A percentile compares a stretch with the other conserved stretches of the same genome.
phyloP scores from a whole-genome alignment of 768 basidiomycete species.

The Jaapia argillacea region DNA sequence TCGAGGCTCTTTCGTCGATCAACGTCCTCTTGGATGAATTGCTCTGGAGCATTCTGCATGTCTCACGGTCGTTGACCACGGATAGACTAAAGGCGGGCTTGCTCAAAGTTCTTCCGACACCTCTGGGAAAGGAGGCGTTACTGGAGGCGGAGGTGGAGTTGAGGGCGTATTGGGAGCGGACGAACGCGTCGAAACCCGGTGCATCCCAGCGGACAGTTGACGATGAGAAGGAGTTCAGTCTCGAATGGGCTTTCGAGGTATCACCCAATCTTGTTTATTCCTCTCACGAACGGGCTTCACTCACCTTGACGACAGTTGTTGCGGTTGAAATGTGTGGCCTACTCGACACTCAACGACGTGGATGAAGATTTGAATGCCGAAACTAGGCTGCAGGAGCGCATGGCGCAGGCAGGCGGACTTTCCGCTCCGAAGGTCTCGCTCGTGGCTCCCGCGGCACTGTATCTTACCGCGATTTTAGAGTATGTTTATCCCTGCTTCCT shows the following conservation, averaged over 20 bases:
- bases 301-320: constrained; percentile 56
- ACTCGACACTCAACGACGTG: constrained; percentile 74
- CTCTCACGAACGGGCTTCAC: constrained; percentile 5
- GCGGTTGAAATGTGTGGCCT: constrained; percentile 80
- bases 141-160: constrained; percentile 91
- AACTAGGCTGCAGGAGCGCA: constrained; percentile 49
- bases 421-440: constrained; percentile 43
- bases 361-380: constrained; percentile 69
- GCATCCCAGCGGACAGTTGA: constrained; percentile 30
- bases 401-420: constrained; percentile 38
- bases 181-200: constrained; percentile 26
- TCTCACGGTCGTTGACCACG: constrained; percentile 59
- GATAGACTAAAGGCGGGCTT: constrained; percentile 66
- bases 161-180: constrained; percentile 81
- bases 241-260: constrained; percentile 74
- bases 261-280: constrained; percentile 16
- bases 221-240: constrained; percentile 48
- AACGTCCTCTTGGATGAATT: constrained; percentile 83
- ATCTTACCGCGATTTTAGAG: constrained; percentile 91
- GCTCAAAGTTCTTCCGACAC: constrained; percentile 63
- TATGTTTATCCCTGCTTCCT: constrained; percentile 37
- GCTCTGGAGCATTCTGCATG: constrained; percentile 58
- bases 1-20: constrained; percentile 67
- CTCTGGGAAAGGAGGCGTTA: constrained; percentile 84
- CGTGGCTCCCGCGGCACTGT: constrained; percentile 76